Base-by-base conservation (phyloP, 306 rosid genomes). In the Cicer pinnatifidum region DNA sequence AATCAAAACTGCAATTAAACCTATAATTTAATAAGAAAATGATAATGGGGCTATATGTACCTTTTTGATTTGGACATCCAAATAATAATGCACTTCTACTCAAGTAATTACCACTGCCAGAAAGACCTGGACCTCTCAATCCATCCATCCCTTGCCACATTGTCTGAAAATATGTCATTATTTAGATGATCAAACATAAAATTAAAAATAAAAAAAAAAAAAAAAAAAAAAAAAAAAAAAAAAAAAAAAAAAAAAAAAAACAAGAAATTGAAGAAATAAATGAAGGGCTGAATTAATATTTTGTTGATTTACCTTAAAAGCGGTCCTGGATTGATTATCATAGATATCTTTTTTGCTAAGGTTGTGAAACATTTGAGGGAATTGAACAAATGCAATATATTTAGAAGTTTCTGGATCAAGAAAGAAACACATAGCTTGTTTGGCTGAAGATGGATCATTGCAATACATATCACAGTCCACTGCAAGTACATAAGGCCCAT, bases 391-490 rank as follows among this genome's bases (percentile, higher is more conserved):
- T 38, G 88, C 73, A 39, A 51, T 78, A 52, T 41, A 6, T 33
- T 78, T 64, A 51, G 81, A 77, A 6, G 81, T 11, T 17, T 85
- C 54, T 6, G 84, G 81, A 73, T 86, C 89, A 72, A 90, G 96
- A 13, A 78, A 89, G 85, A 90, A 85, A 53, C 93, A 90, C 90
- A 86, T 80, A 8, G 96, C 96, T 85, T 85, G 89, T 41, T 81
- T 75, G 19, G 86, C 90, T 5, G 91, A 88, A 33, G 88, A 76
- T 56, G 96, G 88, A 15, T 88, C 90, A 11, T 88, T 85, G 85
- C 87, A 85, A 54, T 73, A 77, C 96, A 88, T 90, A 69, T 90
- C 93, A 68, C 91, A 88, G 52, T 90, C 96, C 39, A 90, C 69
- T 3, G 47, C 84, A 16, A 90, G 84, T 1, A 90, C 65, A 79